Conservation (phyloP, 805 yeast species). For the Ogataea nitratoaversa region DNA sequence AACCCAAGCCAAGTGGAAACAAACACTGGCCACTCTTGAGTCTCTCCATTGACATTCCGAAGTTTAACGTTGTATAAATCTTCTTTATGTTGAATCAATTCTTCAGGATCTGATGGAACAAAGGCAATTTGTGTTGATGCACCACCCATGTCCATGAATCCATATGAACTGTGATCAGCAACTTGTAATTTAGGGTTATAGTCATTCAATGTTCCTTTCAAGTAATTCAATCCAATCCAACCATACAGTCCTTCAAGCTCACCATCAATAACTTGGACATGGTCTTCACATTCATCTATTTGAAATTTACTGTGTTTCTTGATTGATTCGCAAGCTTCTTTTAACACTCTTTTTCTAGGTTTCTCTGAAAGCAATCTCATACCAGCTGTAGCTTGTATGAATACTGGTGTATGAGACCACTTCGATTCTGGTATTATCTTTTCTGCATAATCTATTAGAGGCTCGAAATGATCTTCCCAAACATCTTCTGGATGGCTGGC, state of each 20-base stretch:
- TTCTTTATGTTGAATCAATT: conserved; percentile 60
- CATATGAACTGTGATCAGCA: conserved; percentile 48
- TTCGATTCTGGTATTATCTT: conserved; percentile 60
- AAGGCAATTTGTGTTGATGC: conserved; percentile 96
- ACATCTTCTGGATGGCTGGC: conserved; percentile 48
- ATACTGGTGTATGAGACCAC: conserved; percentile 72
- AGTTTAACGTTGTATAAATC: conserved; percentile 67
- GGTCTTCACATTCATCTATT: conserved; percentile 58
- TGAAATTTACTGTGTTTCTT: conserved; percentile 51
- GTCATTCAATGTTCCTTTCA: conserved; percentile 60
- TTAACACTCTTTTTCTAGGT: conserved; percentile 50
- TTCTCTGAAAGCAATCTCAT: conserved; percentile 71
- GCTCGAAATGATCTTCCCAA: conserved; percentile 68
- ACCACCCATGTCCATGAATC: conserved; percentile 99
- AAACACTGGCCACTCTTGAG: conserved; percentile 78
- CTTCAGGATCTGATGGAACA: conserved; percentile 66
- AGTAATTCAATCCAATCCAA: conserved; percentile 88
- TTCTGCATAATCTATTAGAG: conserved; percentile 65
- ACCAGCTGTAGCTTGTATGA: conserved; percentile 94
- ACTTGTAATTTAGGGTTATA: conserved; percentile 31
- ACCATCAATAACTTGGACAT: conserved; percentile 87
- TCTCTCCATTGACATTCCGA: conserved; percentile 64
- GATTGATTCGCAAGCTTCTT: conserved; percentile 56
- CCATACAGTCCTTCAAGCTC: conserved; percentile 94
- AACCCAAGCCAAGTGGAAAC: conserved; percentile 97